Evolutionary conservation across 257 asterid species (phyloP).

Genomic region (Plectranthus barbatus): DNA sequence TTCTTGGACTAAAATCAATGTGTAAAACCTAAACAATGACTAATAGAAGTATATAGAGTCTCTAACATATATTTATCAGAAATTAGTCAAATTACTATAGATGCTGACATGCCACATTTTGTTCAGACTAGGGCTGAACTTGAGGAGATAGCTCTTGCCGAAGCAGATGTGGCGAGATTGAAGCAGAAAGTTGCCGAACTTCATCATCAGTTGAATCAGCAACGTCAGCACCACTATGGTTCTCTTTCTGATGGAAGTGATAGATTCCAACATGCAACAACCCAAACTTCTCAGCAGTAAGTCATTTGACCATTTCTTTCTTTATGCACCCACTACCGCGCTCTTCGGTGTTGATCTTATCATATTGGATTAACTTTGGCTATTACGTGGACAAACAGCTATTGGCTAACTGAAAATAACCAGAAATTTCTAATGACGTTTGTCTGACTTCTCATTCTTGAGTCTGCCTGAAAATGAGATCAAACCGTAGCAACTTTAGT

Average conservation of each 20-base stretch:
- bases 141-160: conserved; percentile 98
- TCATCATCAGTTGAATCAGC: conserved; percentile 93
- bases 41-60: no score
- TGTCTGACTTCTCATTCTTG: no score
- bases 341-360: neutral
- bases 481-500: neutral
- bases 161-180: conserved; percentile 92
- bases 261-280: conserved; percentile 50
- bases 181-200: conserved; percentile 99
- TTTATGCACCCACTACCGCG: neutral
- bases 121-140: conserved; percentile 95
- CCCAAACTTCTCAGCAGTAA: conserved; percentile 61
- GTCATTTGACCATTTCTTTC: conserved; percentile 17
- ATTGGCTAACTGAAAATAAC: neutral
- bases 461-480: neutral
- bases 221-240: conserved; percentile 84
- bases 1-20: no score
- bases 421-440: neutral
- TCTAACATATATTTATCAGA: neutral
- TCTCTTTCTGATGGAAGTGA: conserved; percentile 65
- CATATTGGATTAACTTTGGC: neutral
- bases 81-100: neutral
- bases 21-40: neutral
- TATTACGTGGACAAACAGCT: neutral
- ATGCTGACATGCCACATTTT: conserved; percentile 17